Percentiles rank a stretch among this genome's conserved stretches.
Evolutionary conservation across 2,329 filamentous ascomycete species (phyloP).

Genomic region (Aspergillus felis): DNA sequence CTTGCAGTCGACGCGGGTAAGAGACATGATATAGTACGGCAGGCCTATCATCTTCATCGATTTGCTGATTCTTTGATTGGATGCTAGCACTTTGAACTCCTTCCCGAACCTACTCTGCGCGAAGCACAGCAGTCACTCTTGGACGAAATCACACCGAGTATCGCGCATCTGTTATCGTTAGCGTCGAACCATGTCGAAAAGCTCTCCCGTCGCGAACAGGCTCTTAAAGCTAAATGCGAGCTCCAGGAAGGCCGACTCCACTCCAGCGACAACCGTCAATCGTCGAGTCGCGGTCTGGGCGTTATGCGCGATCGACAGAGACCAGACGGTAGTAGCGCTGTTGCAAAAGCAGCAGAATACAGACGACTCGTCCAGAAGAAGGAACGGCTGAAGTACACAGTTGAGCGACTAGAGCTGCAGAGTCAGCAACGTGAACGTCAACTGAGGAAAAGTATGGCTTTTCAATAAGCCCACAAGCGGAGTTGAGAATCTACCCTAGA

Average conservation of each 20-base stretch:
- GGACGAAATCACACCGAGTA: slow-evolving; percentile 85
- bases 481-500: neutral
- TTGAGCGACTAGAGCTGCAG: slow-evolving; percentile 80
- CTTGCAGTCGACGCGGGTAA: slow-evolving; percentile 59
- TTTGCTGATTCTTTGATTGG: neutral
- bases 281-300: slow-evolving; percentile 16
- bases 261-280: slow-evolving; percentile 34
- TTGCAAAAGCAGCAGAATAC: slow-evolving; percentile 54
- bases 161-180: slow-evolving; percentile 71
- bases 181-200: slow-evolving; percentile 82
- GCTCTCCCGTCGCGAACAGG: slow-evolving; percentile 76
- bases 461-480: slow-evolving; percentile 28
- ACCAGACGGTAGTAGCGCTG: slow-evolving; percentile 22
- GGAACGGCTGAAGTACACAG: slow-evolving; percentile 79
- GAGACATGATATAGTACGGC: slow-evolving; percentile 13
- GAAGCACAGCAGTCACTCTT: slow-evolving; percentile 79
- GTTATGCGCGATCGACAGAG: slow-evolving; percentile 20
- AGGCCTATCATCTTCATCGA: neutral
- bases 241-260: slow-evolving; percentile 71
- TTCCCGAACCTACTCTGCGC: slow-evolving; percentile 77
- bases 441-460: slow-evolving; percentile 68
- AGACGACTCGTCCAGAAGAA: slow-evolving; percentile 73
- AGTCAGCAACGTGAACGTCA: slow-evolving; percentile 72
- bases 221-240: slow-evolving; percentile 75
- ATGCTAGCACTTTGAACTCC: slow-evolving; percentile 80